Evolutionary conservation across 495 filamentous ascomycete genomes (phyloP).

Genomic region (Neurospora sp.): DNA sequence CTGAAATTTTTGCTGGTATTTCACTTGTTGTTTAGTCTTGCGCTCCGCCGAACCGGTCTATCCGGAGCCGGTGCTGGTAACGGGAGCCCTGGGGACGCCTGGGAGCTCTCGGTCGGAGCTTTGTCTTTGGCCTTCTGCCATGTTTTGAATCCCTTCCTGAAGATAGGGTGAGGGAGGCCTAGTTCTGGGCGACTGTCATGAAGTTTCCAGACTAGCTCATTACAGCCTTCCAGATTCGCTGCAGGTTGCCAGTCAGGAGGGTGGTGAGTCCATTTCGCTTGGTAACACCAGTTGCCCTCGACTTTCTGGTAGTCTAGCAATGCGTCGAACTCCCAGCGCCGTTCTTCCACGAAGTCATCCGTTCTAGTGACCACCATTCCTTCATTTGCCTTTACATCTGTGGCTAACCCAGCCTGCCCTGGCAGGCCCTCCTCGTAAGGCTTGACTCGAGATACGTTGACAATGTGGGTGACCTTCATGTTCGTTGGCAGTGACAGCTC

Average conservation of each 20-base stretch:
- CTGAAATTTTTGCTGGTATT: too few relatives aligned
- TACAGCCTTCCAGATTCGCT: neutral
- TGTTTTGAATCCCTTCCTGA: neutral
- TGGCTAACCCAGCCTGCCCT: accelerated
- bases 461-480: neutral
- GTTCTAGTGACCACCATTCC: neutral
- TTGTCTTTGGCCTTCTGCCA: neutral
- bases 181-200: neutral
- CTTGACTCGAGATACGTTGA: neutral
- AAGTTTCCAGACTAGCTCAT: neutral
- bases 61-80: too few relatives aligned
- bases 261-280: too few relatives aligned
- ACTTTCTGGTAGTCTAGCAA: too few relatives aligned
- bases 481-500: neutral
- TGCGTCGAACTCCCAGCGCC: neutral
- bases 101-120: too few relatives aligned
- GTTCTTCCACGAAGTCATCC: neutral
- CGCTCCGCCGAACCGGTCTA: too few relatives aligned
- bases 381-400: neutral
- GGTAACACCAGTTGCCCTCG: too few relatives aligned
- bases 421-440: neutral
- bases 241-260: too few relatives aligned
- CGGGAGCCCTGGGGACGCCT: too few relatives aligned
- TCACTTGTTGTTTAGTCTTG: too few relatives aligned
- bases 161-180: neutral